phyloP scores from a whole-genome alignment of 768 basidiomycete species.

The Rhodotorula taiwanensis region DNA sequence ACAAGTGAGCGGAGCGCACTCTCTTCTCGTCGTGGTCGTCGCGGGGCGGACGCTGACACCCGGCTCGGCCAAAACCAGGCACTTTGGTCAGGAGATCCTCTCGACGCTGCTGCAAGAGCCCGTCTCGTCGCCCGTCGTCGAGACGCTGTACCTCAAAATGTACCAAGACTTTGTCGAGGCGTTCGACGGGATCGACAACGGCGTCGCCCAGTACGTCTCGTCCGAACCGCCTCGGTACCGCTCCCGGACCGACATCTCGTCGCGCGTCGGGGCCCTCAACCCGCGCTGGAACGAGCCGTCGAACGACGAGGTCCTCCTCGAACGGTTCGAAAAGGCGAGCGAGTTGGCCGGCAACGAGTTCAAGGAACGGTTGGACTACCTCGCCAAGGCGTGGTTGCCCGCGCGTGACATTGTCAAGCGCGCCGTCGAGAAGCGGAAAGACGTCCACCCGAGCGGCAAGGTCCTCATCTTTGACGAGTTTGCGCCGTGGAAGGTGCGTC shows the following conservation, averaged over 20 bases:
- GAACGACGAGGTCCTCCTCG: conserved; percentile 65
- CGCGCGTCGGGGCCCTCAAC: conserved; percentile 75
- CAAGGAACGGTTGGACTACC: conserved; percentile 66
- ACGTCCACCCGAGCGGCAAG: conserved; percentile 63
- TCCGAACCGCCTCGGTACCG: conserved; percentile 51
- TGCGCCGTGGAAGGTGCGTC: conserved; percentile 68
- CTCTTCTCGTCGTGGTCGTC: not conserved
- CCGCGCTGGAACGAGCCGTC: conserved; percentile 81
- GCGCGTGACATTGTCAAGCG: conserved; percentile 69
- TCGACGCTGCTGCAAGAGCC: conserved; percentile 54
- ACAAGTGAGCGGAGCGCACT: conserved; percentile 67
- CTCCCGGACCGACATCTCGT: conserved; percentile 72
- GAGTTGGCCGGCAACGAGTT: conserved; percentile 79
- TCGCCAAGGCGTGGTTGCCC: conserved; percentile 83
- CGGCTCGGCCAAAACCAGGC: conserved; percentile 13
- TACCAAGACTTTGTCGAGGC: conserved; percentile 90
- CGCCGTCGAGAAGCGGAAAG: conserved; percentile 54
- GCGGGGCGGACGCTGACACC: no score
- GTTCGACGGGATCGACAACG: conserved; percentile 80
- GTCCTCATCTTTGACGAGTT: conserved; percentile 74
- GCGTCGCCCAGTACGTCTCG: conserved; percentile 64
- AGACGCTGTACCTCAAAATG: conserved; percentile 74
- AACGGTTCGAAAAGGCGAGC: conserved; percentile 75
- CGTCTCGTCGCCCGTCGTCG: conserved; percentile 51
- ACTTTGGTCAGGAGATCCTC: conserved; percentile 60